Evolutionary conservation across 2,329 filamentous ascomycete genomes (phyloP), one percentile per base, ranked within the genome.

Genomic region (Mycocentrospora acerina): DNA sequence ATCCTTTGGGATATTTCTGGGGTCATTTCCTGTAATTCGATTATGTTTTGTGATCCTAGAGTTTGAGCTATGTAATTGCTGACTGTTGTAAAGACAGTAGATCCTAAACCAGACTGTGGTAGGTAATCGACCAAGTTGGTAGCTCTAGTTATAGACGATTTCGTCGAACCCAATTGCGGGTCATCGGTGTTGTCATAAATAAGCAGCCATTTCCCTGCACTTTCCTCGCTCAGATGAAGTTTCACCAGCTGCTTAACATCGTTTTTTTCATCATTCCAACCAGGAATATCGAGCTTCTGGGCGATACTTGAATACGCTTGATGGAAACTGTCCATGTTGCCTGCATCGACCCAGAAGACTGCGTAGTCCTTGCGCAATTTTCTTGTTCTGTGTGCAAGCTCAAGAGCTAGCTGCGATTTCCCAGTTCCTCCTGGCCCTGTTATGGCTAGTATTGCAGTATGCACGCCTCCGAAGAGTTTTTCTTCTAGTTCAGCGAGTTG

Each of bases 331-430:
- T 60, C 64, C 12, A 48, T 41, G 40, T 66, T 70, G 16, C 61
- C 55, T 6, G 66, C 70, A 4, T 69, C 62, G 4, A 75, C 57
- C 72, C 69, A 77, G 43, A 77, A 67, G 34, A 77, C 51, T 0
- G 66, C 70, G 35, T 57, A 71, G 4, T 64, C 59, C 2, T 61
- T 60, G 22, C 57, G 29, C 26, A 60, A 56, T 8, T 66, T 33
- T 37, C 59, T 68, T 3, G 55, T 58, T 53, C 61, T 67, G 51
- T 73, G 63, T 4, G 67, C 70, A 22, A 73, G 40, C 41, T 71
- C 60, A 3, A 75, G 50, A 24, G 48, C 52, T 4, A 55, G 46
- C 41, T 57, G 52, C 27, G 46, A 48, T 29, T 57, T 57, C 30
- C 54, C 52, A 32, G 36, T 54, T 39, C 54, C 51, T 9, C 44